Base-by-base conservation (phyloP, 2,329 filamentous ascomycete species). In the Podosphaera xanthii region DNA sequence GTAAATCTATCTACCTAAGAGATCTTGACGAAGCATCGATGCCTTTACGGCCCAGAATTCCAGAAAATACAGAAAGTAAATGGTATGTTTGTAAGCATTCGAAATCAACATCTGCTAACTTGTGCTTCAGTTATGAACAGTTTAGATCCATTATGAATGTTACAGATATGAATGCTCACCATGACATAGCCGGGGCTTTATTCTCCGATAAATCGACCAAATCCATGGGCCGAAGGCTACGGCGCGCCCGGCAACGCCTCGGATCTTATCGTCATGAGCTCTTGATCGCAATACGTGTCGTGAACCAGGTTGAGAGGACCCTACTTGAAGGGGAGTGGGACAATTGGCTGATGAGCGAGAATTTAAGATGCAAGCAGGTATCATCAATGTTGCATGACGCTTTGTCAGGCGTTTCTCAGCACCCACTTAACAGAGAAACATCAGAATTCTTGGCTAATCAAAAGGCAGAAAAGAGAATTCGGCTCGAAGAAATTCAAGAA, bases 251-350 rank as follows among this genome's bases (percentile, higher is more conserved):
- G 8, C 86, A 94, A 70, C 80, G 84, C 33, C 79, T 98, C 0
- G 91, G 86, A 0, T 75, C 80, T 1, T 92, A 96, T 69, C 79
- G 92, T 2, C 88, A 98, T 69, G 89, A 97, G 68, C 75, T 98
- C 30, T 73, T 97, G 2, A 90, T 98, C 4, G 89, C 90, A 4
- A 82, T 97, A 74, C 82, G 90, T 3, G 80, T 96, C 2, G 83
- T 97, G 61, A 96, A 97, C 71, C 84, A 79, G 60, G 82, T 97
- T 35, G 92, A 97, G 74, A 78, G 79, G 60, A 89, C 96, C 70
- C 83, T 95, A 69, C 71, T 97, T 59, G 79, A 82, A 66, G 84
- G 85, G 0, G 91, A 96, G 70, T 98, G 89, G 84, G 90, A 95
- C 72, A 86, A 87, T 63, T 98, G 91, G 90, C 77, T 97, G 36